Conservation (phyloP, 106 monocot genomes). For the Alisma plantagoaquatica region DNA sequence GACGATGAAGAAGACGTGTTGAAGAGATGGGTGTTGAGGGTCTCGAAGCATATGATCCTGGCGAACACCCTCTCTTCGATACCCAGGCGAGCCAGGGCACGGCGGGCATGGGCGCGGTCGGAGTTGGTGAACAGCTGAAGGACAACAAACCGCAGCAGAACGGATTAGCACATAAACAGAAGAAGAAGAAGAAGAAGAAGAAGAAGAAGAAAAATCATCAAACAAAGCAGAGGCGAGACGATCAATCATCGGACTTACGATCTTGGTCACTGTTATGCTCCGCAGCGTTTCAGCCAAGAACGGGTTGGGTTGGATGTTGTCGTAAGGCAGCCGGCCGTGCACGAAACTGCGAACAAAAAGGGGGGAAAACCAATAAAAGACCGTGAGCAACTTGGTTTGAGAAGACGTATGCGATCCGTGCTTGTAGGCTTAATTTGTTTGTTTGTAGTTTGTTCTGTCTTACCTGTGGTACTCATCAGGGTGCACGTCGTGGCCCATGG, state of each 20-base stretch:
- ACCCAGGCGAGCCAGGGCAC: slow-evolving; percentile 37
- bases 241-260: slow-evolving; percentile 34
- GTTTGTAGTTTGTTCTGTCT: too few relatives aligned
- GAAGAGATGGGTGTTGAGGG: slow-evolving; percentile 61
- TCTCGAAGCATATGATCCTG: slow-evolving; percentile 66
- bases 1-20: background rate
- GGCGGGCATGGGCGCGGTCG: slow-evolving; percentile 42
- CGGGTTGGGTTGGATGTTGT: slow-evolving; percentile 47
- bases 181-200: too few relatives aligned
- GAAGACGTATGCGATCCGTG: too few relatives aligned
- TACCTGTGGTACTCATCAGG: slow-evolving; percentile 89
- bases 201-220: too few relatives aligned
- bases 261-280: slow-evolving; percentile 45
- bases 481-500: slow-evolving; percentile 56
- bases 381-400: too few relatives aligned
- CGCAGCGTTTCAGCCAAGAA: slow-evolving; percentile 37
- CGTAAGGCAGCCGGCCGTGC: slow-evolving; percentile 72
- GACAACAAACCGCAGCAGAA: too few relatives aligned
- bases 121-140: slow-evolving; percentile 81
- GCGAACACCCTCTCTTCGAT: slow-evolving; percentile 45
- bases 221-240: too few relatives aligned
- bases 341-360: slow-evolving; percentile 59
- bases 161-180: background rate
- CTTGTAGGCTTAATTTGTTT: too few relatives aligned
- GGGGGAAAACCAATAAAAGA: too few relatives aligned